Evolutionary conservation across 148 eudicot species (phyloP).

Genomic region (Euryodendron excelsum): DNA sequence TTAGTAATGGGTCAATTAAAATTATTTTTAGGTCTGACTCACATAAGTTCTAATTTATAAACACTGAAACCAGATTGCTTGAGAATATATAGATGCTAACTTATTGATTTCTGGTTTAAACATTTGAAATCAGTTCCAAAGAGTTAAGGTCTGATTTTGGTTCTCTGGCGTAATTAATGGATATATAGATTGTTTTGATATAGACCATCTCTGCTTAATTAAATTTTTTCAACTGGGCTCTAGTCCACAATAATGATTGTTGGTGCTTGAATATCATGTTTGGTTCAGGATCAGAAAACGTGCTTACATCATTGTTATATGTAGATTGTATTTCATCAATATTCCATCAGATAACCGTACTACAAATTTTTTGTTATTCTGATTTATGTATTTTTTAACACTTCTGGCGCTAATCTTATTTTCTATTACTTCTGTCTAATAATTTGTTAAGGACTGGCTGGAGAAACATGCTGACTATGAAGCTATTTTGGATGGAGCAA

Average conservation of each 20-base stretch:
- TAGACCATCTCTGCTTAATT: not conserved
- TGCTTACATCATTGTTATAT: not conserved
- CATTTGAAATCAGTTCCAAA: not conserved
- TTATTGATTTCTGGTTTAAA: too few relatives aligned
- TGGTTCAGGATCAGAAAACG: not conserved
- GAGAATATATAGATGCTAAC: not conserved
- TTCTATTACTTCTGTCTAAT: not conserved
- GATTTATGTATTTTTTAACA: not conserved
- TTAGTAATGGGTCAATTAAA: not conserved
- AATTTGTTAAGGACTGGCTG: constrained; percentile 63
- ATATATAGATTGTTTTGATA: not conserved
- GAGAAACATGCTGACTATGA: constrained; percentile 62
- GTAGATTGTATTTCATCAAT: too few relatives aligned
- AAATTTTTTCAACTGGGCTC: too few relatives aligned
- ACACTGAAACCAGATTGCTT: not conserved
- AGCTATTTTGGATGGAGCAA: constrained; percentile 88
- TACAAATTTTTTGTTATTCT: not conserved
- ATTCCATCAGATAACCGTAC: not conserved
- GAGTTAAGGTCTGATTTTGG: not conserved
- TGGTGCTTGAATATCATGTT: not conserved
- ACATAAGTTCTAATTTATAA: not conserved
- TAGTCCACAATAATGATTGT: not conserved
- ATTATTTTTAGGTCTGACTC: not conserved
- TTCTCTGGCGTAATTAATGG: not conserved
- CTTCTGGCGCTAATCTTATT: not conserved